These are phyloP conservation scores for Capsicum pubescens DNA, from an alignment of 257 asterid species.

Conservation along the genomic window DNA sequence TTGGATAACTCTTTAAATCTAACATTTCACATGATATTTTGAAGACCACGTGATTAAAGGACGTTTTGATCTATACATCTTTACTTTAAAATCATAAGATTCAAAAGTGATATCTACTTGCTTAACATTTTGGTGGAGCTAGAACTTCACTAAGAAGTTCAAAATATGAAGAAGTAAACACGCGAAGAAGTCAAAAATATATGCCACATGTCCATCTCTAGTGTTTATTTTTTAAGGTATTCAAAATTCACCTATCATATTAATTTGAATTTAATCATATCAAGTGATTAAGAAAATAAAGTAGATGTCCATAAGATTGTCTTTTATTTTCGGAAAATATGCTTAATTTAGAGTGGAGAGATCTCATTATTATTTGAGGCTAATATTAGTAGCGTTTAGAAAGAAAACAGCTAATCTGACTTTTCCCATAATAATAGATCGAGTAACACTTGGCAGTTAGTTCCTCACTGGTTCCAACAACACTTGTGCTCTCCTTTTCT, in stretches of 20 bases:
- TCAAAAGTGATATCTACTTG: too few species aligned
- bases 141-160: too few species aligned
- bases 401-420: background rate
- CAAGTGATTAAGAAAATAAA: background rate
- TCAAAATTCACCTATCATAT: accelerated
- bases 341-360: background rate
- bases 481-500: too few species aligned
- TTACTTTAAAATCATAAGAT: too few species aligned
- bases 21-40: too few species aligned
- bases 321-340: background rate
- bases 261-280: background rate
- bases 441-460: background rate
- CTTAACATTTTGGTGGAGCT: too few species aligned
- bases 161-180: too few species aligned
- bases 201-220: background rate
- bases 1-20: too few species aligned
- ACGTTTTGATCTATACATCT: too few species aligned
- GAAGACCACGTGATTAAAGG: too few species aligned
- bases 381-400: background rate
- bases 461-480: background rate
- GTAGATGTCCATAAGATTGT: accelerated
- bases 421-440: background rate
- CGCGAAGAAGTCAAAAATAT: too few species aligned
- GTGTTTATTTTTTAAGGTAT: background rate
- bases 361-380: background rate